Conservation (phyloP, 2,329 filamentous ascomycete species). For the Ophiosphaerella korrae region DNA sequence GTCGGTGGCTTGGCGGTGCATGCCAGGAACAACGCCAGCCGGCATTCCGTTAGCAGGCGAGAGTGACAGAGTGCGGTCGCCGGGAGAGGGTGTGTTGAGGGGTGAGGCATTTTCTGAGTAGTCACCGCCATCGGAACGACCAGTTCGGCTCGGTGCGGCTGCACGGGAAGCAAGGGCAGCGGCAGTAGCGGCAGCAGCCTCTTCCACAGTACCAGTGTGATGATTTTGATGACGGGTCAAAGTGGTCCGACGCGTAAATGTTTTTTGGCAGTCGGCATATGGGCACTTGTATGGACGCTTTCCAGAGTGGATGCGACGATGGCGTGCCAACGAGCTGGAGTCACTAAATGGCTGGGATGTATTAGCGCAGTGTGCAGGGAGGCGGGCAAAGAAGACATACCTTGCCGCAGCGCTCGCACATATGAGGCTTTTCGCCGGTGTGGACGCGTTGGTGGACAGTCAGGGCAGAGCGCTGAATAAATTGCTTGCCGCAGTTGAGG, state of each 20-base stretch:
- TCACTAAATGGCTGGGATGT: conserved; percentile 83
- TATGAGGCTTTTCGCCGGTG: conserved; percentile 97
- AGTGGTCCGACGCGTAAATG: conserved; percentile 93
- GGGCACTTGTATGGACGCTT: conserved; percentile 97
- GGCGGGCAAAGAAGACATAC: conserved; percentile 56
- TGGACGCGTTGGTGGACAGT: conserved; percentile 96
- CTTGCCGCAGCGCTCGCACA: conserved; percentile 96
- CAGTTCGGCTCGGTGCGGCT: conserved; percentile 53
- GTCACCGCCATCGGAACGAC: conserved; percentile 72
- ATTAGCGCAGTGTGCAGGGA: conserved; percentile 24
- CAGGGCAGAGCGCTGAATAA: conserved; percentile 93
- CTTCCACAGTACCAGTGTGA: conserved; percentile 92
- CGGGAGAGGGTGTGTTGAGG: conserved; percentile 80
- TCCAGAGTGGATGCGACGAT: conserved; percentile 92
- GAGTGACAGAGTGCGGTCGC: conserved; percentile 77
- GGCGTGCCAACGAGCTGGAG: conserved; percentile 89
- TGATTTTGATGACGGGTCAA: conserved; percentile 95
- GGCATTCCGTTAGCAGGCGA: conserved; percentile 79
- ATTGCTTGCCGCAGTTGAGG: conserved; percentile 88
- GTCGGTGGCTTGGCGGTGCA: conserved; percentile 71
- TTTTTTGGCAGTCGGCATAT: conserved; percentile 97
- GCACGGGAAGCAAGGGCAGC: conserved; percentile 73
- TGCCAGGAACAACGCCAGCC: conserved; percentile 63
- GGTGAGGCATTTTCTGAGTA: conserved; percentile 75
- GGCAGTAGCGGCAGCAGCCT: conserved; percentile 86